Evolutionary conservation across 148 eudicot genomes (phyloP).

Genomic region (Diospyros lotus): DNA sequence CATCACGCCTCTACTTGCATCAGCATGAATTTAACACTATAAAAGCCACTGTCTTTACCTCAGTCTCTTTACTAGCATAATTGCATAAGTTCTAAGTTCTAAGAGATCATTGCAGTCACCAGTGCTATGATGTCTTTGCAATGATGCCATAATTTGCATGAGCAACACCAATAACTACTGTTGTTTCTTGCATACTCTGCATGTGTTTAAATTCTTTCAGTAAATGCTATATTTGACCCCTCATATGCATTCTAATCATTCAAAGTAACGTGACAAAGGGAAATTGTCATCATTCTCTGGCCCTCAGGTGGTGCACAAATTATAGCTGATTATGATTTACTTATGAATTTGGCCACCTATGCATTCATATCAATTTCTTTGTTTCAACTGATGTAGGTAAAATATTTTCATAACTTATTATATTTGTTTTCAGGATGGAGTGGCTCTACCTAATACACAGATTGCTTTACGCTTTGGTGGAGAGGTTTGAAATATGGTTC

Average conservation of each 20-base stretch:
- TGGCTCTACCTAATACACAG: constrained; percentile 77
- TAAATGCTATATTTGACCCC: background rate
- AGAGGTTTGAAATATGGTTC: constrained; percentile 55
- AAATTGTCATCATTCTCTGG: background rate
- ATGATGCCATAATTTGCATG: too few species aligned
- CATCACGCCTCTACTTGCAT: background rate
- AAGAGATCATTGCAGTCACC: background rate
- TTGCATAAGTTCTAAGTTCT: background rate
- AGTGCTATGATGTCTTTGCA: background rate
- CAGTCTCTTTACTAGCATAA: background rate
- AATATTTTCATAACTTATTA: background rate
- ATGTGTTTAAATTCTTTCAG: background rate
- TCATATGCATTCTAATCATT: background rate
- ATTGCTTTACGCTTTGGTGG: constrained; percentile 79
- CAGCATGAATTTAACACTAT: background rate
- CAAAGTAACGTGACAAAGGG: too few species aligned
- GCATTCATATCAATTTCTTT: background rate
- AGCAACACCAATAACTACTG: too few species aligned
- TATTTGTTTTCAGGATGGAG: constrained; percentile 75
- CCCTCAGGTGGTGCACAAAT: background rate
- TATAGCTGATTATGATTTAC: background rate
- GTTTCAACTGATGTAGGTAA: background rate
- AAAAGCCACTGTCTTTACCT: background rate
- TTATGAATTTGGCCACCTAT: background rate
- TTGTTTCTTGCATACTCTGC: too few species aligned